These are phyloP conservation scores for Viola pubescens DNA, from an alignment of 441 rosid species.

Conservation along the genomic window DNA sequence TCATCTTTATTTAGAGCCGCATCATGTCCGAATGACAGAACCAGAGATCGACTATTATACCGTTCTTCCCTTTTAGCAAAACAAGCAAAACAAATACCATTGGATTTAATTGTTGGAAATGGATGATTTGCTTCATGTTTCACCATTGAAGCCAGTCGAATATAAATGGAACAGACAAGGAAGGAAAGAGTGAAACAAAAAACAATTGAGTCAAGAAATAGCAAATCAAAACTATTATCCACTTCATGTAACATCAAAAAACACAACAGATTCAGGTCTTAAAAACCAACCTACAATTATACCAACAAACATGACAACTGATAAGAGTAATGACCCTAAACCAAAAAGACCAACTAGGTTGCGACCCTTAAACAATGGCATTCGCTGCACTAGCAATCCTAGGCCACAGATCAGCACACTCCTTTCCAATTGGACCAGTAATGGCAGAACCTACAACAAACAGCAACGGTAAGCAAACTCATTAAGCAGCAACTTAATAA, in stretches of 20 bases:
- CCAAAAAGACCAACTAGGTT: no score
- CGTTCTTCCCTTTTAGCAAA: no score
- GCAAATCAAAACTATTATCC: not conserved
- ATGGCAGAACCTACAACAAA: constrained; percentile 52
- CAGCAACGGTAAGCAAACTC: not conserved
- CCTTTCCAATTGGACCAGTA: constrained; percentile 71
- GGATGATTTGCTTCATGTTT: no score
- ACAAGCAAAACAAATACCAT: no score
- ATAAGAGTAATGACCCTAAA: not conserved
- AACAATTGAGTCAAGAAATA: not conserved
- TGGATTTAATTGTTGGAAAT: no score
- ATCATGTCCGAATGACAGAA: no score
- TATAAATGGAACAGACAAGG: not conserved
- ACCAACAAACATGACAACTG: not conserved
- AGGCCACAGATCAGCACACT: constrained; percentile 74
- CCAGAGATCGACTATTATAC: no score
- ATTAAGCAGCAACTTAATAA: not conserved
- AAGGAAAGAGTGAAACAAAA: not conserved
- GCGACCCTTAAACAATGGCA: constrained; percentile 52
- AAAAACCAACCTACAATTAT: not conserved
- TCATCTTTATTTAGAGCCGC: no score
- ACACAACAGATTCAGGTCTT: not conserved
- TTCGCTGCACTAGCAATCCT: constrained; percentile 93
- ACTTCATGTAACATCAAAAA: not conserved
- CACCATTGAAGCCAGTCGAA: not conserved